Conservation (phyloP, 192 early-diverging fungal species). For the Coemansia asiatica region DNA sequence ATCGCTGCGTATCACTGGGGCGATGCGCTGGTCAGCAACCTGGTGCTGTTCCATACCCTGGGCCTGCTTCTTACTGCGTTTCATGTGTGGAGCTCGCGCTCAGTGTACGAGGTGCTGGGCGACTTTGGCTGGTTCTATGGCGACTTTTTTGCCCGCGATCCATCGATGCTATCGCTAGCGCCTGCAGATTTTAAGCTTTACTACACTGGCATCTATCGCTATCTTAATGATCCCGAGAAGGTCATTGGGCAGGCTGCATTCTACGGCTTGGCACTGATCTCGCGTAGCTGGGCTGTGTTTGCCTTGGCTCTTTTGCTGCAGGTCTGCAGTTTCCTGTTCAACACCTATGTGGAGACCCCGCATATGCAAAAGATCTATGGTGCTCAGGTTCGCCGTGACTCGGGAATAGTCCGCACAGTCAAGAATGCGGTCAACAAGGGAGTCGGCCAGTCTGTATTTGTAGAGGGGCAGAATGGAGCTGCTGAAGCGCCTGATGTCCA, state of each 20-base stretch:
- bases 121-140: slow-evolving; percentile 99
- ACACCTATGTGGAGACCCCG: slow-evolving; percentile 86
- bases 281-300: slow-evolving; percentile 79
- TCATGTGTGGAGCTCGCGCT: slow-evolving; percentile 89
- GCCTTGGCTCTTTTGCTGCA: slow-evolving; percentile 83
- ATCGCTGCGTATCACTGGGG: slow-evolving; percentile 74
- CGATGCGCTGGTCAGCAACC: slow-evolving; percentile 50
- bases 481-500: neutral
- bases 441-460: slow-evolving; percentile 48
- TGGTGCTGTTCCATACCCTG: slow-evolving; percentile 79
- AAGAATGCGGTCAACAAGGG: slow-evolving; percentile 55
- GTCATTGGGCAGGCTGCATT: slow-evolving; percentile 92
- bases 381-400: slow-evolving; percentile 75
- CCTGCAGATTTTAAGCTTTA: slow-evolving; percentile 59
- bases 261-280: slow-evolving; percentile 89
- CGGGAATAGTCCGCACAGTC: slow-evolving; percentile 66
- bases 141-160: slow-evolving; percentile 90
- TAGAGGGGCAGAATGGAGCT: slow-evolving; percentile 4
- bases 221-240: slow-evolving; percentile 91
- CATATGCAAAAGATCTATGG: slow-evolving; percentile 92
- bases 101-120: slow-evolving; percentile 89
- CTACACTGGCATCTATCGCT: slow-evolving; percentile 93
- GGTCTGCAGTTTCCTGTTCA: slow-evolving; percentile 78
- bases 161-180: slow-evolving; percentile 56
- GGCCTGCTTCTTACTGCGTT: slow-evolving; percentile 73